Percentiles rank a stretch among this genome's conserved stretches.
phyloP scores from a whole-genome alignment of 2,329 filamentous ascomycete species.

The Talaromyces sp. region DNA sequence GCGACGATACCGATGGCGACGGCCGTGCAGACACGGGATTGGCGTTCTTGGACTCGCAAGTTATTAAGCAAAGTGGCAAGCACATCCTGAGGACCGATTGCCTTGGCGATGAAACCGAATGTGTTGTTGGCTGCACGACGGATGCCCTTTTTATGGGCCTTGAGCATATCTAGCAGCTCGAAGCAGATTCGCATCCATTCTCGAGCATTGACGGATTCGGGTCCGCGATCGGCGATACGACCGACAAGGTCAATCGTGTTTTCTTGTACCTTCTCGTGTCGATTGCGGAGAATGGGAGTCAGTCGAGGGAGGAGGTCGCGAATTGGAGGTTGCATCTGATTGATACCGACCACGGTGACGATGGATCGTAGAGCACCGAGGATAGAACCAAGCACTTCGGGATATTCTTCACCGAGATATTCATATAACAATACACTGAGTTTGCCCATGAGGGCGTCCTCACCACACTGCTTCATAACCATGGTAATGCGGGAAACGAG shows the following conservation, averaged over 20 bases:
- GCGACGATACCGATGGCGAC: constrained; percentile 98
- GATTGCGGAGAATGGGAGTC: constrained; percentile 96
- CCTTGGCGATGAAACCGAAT: constrained; percentile 98
- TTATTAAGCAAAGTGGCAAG: constrained; percentile 95
- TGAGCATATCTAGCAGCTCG: constrained; percentile 97
- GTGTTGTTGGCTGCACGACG: constrained; percentile 98
- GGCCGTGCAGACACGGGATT: constrained; percentile 96
- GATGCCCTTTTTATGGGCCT: constrained; percentile 99
- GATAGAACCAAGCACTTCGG: constrained; percentile 94
- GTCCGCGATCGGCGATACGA: constrained; percentile 93
- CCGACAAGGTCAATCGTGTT: constrained; percentile 98
- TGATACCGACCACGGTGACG: constrained; percentile 95
- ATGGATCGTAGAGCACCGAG: constrained; percentile 91
- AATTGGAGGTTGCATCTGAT: constrained; percentile 97
- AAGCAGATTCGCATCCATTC: constrained; percentile 99
- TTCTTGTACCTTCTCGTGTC: constrained; percentile 98
- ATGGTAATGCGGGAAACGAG: constrained; percentile 95
- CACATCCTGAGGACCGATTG: constrained; percentile 96
- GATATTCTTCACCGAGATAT: constrained; percentile 97
- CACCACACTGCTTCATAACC: constrained; percentile 98
- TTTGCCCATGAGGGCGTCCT: constrained; percentile 93
- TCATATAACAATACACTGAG: constrained; percentile 93
- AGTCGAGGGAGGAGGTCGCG: constrained; percentile 90
- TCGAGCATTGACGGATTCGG: constrained; percentile 91
- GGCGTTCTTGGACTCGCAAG: constrained; percentile 91